A percentile compares a stretch with the other conserved stretches of the same genome.
Conservation (phyloP, 2,329 filamentous ascomycete species). For the Exophiala viscosa region DNA sequence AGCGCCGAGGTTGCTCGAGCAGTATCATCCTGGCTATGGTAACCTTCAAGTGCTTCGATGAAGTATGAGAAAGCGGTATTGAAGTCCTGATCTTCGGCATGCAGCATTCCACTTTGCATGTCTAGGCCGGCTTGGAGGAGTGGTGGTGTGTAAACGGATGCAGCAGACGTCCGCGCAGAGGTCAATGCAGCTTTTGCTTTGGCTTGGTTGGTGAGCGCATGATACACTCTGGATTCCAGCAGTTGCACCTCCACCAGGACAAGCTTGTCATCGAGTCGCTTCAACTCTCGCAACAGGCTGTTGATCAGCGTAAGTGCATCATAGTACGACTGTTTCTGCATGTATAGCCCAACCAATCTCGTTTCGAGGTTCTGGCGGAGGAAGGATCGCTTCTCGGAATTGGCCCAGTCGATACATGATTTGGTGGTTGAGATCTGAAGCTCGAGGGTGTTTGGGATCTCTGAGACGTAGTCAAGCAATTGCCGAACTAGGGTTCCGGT, state of each 20-base stretch:
- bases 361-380: conserved; percentile 97
- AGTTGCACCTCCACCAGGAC: conserved; percentile 97
- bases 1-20: conserved; percentile 90
- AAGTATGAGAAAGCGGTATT: conserved; percentile 99
- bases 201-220: conserved; percentile 91
- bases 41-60: conserved; percentile 96
- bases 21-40: conserved; percentile 85
- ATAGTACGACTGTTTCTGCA: conserved; percentile 97
- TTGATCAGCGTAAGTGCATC: conserved; percentile 97
- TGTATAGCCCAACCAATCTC: conserved; percentile 86
- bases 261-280: conserved; percentile 96
- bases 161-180: conserved; percentile 88
- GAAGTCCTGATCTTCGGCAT: conserved; percentile 98
- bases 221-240: conserved; percentile 93
- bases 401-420: conserved; percentile 96
- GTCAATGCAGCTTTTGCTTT: conserved; percentile 95
- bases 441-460: conserved; percentile 91
- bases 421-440: conserved; percentile 93
- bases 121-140: conserved; percentile 92
- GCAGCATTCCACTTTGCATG: conserved; percentile 99
- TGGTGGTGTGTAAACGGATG: conserved; percentile 94
- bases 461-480: conserved; percentile 89
- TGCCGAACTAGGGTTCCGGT: conserved; percentile 67
- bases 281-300: conserved; percentile 89
- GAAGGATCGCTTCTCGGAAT: conserved; percentile 75